Conservation (phyloP, 805 yeast species). For the Ogataea minuta region DNA sequence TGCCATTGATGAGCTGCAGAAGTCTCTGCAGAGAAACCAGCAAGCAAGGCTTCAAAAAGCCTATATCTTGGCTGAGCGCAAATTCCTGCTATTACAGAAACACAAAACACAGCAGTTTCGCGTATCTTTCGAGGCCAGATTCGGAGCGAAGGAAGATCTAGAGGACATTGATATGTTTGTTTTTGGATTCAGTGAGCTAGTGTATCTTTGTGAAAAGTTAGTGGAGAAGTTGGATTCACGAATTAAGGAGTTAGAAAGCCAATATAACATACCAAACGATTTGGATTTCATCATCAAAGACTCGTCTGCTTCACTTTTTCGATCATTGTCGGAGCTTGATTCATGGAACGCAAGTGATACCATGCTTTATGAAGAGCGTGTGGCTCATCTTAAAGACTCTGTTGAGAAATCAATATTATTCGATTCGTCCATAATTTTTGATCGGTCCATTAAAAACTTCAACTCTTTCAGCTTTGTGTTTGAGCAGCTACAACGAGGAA, state of each 20-base stretch:
- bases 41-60: constrained; percentile 45
- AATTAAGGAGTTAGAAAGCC: constrained; percentile 49
- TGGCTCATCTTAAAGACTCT: constrained; percentile 44
- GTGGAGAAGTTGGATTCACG: constrained; percentile 39
- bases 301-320: constrained; percentile 45
- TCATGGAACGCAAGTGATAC: constrained; percentile 53
- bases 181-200: constrained; percentile 21
- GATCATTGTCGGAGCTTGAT: constrained; percentile 49
- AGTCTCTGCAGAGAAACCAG: constrained; percentile 41
- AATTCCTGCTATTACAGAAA: constrained; percentile 28
- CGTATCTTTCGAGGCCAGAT: constrained; percentile 35
- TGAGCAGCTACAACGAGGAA: constrained; percentile 13
- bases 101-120: constrained; percentile 33
- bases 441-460: constrained; percentile 38
- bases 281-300: constrained; percentile 49
- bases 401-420: constrained; percentile 54
- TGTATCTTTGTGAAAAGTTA: constrained; percentile 20
- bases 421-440: constrained; percentile 55
- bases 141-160: constrained; percentile 16
- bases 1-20: constrained; percentile 40
- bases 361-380: constrained; percentile 38
- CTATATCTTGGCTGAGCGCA: constrained; percentile 45
- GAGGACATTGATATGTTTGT: constrained; percentile 18
- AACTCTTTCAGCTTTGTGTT: constrained; percentile 16
- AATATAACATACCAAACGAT: constrained; percentile 49